Conservation (phyloP, 805 yeast species). For the Ogataea ramenticola region DNA sequence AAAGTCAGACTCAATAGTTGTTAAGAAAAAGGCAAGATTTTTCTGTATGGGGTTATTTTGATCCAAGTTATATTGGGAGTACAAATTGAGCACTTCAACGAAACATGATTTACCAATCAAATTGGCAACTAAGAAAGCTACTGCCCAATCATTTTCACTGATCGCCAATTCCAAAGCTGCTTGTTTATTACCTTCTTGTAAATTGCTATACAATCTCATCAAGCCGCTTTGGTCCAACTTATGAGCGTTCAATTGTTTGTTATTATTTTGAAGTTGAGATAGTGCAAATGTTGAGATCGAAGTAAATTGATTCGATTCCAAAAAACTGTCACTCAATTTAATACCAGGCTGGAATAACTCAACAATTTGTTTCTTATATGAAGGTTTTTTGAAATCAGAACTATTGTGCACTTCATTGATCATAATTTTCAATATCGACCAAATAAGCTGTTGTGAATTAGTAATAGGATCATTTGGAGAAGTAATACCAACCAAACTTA, state of each 20-base stretch:
- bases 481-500: conserved; percentile 10
- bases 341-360: conserved; percentile 36
- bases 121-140: conserved; percentile 67
- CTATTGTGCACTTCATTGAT: conserved; percentile 15
- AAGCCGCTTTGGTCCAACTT: conserved; percentile 18
- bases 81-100: conserved; percentile 37
- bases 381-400: conserved; percentile 21
- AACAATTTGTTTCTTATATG: conserved; percentile 28
- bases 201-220: conserved; percentile 25
- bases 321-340: conserved; percentile 14
- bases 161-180: conserved; percentile 61
- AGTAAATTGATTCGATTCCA: background rate
- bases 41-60: conserved; percentile 15
- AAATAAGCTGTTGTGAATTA: conserved; percentile 16
- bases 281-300: background rate
- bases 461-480: conserved; percentile 10
- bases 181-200: conserved; percentile 58
- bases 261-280: conserved; percentile 2
- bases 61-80: conserved; percentile 12
- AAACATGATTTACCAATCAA: conserved; percentile 50
- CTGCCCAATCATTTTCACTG: conserved; percentile 62
- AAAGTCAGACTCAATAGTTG: conserved; percentile 14
- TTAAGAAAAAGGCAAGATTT: conserved; percentile 22
- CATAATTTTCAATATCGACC: conserved; percentile 21
- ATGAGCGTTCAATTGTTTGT: conserved; percentile 18